phyloP scores from a whole-genome alignment of 108 stramenopile genomes.

The Nitzschia sp. region DNA sequence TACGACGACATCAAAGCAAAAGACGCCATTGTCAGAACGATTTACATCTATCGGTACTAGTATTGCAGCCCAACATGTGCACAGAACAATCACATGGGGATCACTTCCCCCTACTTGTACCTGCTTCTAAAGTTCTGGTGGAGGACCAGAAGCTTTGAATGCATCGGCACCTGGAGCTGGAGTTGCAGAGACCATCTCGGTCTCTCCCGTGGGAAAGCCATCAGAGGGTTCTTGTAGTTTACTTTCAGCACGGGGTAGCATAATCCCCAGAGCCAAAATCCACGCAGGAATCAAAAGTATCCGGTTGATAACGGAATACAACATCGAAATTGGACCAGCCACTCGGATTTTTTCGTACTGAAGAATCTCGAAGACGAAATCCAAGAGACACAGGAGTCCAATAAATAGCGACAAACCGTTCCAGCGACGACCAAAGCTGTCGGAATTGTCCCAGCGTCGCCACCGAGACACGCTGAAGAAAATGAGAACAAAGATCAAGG shows the following conservation, averaged over 20 bases:
- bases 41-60: no score
- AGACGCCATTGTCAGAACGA: no score
- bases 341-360: conserved; percentile 12
- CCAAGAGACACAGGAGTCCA: conserved; percentile 15
- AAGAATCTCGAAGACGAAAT: conserved; percentile 27
- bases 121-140: no score
- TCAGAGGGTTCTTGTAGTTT: background rate
- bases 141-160: no score
- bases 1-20: no score
- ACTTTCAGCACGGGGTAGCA: conserved; percentile 12
- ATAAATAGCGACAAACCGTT: conserved; percentile 34
- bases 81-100: no score
- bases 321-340: conserved; percentile 5
- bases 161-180: no score
- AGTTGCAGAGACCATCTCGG: no score
- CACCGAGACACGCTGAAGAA: conserved; percentile 25
- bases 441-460: conserved; percentile 17
- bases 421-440: conserved; percentile 29
- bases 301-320: conserved; percentile 28
- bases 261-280: conserved; percentile 30
- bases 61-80: no score
- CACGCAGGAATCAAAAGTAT: conserved; percentile 34
- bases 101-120: no score
- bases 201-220: no score
- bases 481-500: conserved; percentile 15